Evolutionary conservation across 192 early-diverging fungal genomes (phyloP).

Genomic region (Borealophlyctis nickersoniae): DNA sequence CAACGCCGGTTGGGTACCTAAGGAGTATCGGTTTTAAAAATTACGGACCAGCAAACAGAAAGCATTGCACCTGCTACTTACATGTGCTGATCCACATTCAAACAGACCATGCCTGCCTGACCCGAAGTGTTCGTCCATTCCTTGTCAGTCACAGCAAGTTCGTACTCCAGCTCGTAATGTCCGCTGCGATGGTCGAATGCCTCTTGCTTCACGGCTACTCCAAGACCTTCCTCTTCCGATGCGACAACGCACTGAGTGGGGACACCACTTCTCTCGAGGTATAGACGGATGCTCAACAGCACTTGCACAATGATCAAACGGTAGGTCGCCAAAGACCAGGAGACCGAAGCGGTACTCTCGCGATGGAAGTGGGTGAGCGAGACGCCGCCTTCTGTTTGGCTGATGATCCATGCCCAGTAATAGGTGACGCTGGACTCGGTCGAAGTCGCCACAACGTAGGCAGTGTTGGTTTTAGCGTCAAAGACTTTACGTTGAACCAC

Average conservation of each 20-base stretch:
- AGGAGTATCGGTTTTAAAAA: too few species aligned
- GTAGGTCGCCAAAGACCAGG: not conserved
- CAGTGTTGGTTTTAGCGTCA: slow-evolving; percentile 17
- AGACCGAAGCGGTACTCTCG: slow-evolving; percentile 20
- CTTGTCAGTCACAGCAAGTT: not conserved
- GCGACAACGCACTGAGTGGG: slow-evolving; percentile 10
- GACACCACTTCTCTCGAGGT: slow-evolving; percentile 23
- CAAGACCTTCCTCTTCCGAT: slow-evolving; percentile 23
- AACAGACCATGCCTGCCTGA: not conserved
- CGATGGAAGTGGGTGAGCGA: slow-evolving; percentile 33
- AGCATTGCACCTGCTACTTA: too few species aligned
- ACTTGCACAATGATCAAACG: slow-evolving; percentile 28
- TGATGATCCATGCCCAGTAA: not conserved
- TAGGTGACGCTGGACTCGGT: slow-evolving; percentile 21
- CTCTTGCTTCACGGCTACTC: slow-evolving; percentile 21
- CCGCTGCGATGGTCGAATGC: slow-evolving; percentile 10
- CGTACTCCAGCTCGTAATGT: slow-evolving; percentile 16
- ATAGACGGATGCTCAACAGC: slow-evolving; percentile 27
- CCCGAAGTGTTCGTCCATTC: not conserved
- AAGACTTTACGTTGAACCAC: slow-evolving; percentile 5
- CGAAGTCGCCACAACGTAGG: slow-evolving; percentile 38
- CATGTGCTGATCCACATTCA: not conserved
- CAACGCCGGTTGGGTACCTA: slow-evolving; percentile 17
- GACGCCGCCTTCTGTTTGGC: slow-evolving; percentile 16
- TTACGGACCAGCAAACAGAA: too few species aligned